Evolutionary conservation across 1,284 basidiomycete genomes (phyloP), one percentile per base, ranked within the genome.

Genomic region (Sphaerobolus stellatus): DNA sequence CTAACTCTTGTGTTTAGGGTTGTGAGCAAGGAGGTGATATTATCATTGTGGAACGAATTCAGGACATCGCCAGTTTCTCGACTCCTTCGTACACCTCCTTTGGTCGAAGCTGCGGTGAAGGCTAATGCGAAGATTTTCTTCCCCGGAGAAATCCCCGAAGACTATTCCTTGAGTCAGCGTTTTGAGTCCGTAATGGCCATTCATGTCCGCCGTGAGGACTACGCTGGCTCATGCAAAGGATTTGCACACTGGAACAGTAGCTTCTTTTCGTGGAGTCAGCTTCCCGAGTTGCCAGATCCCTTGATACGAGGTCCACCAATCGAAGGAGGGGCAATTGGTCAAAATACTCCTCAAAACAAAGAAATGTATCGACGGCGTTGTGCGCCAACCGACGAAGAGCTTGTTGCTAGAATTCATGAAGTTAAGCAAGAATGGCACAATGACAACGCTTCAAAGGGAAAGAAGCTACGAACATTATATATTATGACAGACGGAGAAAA

Each of bases 81-180:
- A 2, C 65, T 76, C 6, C 64, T 77, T 22, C 66, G 59, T 25
- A 66, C 75, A 4, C 75, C 75, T 4, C 70, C 71, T 1, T 62
- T 76, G 28, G 74, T 77, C 4, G 62, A 66, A 27, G 64, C 71
- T 2, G 76, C 74, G 11, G 70, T 77, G 4, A 69, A 70, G 30
- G 64, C 67, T 47, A 79, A 78, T 54, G 63, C 69, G 44, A 67
- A 73, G 56, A 63, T 76, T 4, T 75, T 77, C 61, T 57, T 67
- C 8, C 67, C 71, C 6, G 59, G 59, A 5, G 68, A 58, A 59
- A n/a, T n/a, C n/a, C n/a, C n/a, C n/a, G n/a, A n/a, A n/a, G n/a
- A n/a, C n/a, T 75, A 58, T 64, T 71, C 60, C 61, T 76, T 58
- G 58, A 59, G 11, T 61, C 68, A 36, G 65, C 71, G 2, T 75